phyloP scores from a whole-genome alignment of 192 early-diverging fungal species.

The Backusella mclennaniae region DNA sequence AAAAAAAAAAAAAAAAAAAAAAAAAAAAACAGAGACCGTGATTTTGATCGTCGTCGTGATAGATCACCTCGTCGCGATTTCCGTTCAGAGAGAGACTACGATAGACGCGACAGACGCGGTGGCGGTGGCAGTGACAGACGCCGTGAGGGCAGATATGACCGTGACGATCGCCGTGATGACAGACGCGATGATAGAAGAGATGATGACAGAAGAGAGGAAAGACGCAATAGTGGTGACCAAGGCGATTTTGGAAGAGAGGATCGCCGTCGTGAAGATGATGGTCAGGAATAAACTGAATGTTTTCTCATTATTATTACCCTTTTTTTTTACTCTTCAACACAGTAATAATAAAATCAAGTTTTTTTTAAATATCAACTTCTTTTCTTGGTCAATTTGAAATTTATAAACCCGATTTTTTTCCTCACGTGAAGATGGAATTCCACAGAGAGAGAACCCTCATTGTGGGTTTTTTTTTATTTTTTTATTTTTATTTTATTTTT shows the following conservation, averaged over 20 bases:
- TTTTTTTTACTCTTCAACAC: too few relatives aligned
- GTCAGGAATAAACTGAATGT: background rate
- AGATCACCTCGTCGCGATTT: slow-evolving; percentile 12
- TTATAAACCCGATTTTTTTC: background rate
- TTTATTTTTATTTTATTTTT: too few relatives aligned
- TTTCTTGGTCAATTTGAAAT: background rate
- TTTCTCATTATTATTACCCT: too few relatives aligned
- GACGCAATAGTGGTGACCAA: background rate
- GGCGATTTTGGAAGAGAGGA: background rate
- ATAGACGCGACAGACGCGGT: background rate
- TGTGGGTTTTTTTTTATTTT: background rate
- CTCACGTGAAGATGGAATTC: background rate
- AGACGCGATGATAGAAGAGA: background rate
- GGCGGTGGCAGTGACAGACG: background rate
- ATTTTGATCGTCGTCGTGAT: slow-evolving; percentile 13
- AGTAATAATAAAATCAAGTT: too few relatives aligned
- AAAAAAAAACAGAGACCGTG: background rate
- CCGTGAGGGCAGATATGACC: background rate
- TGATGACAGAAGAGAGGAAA: background rate
- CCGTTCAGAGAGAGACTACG: background rate
- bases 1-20: too few relatives aligned
- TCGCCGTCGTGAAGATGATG: background rate
- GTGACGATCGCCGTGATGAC: background rate
- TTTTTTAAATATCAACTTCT: too few relatives aligned
- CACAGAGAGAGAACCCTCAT: background rate